Conservation (phyloP, 345 rosid species). For the Adansonia digitata region DNA sequence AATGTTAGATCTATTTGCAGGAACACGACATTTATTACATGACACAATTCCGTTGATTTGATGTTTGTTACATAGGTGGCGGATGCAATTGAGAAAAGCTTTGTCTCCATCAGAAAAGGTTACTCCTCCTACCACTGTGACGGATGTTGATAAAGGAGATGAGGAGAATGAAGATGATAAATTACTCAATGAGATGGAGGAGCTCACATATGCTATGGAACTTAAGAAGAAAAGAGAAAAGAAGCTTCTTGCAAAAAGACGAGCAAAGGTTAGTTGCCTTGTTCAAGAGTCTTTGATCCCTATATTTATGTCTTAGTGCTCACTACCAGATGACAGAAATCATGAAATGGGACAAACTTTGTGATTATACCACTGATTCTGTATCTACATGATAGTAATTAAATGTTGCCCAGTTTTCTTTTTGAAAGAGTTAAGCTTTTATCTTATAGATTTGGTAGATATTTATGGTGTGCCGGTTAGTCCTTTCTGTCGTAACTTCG, state of each 20-base stretch:
- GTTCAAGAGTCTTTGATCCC: not conserved
- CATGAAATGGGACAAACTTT: not conserved
- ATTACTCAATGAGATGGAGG: conserved; percentile 91
- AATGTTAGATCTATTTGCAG: not conserved
- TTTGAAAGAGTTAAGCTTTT: not conserved
- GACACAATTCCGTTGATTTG: not conserved
- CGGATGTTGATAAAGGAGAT: conserved; percentile 35
- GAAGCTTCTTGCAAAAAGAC: conserved; percentile 70
- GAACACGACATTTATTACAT: not conserved
- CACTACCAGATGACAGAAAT: not conserved
- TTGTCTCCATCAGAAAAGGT: conserved; percentile 62
- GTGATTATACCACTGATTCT: not conserved
- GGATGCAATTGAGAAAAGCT: conserved; percentile 76
- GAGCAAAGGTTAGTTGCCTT: conserved; percentile 56
- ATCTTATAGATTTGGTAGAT: not conserved
- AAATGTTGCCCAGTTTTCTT: not conserved
- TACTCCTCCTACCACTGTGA: conserved; percentile 23
- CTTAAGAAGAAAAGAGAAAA: conserved; percentile 73
- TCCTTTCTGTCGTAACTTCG: not conserved
- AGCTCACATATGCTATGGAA: conserved; percentile 65
- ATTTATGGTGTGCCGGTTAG: too few species aligned
- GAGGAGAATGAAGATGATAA: conserved; percentile 76
- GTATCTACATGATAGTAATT: not conserved
- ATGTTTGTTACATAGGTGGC: conserved; percentile 56
- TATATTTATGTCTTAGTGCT: not conserved